Evolutionary conservation across 805 yeast species (phyloP).

Genomic region (Komagataella mondaviorum): DNA sequence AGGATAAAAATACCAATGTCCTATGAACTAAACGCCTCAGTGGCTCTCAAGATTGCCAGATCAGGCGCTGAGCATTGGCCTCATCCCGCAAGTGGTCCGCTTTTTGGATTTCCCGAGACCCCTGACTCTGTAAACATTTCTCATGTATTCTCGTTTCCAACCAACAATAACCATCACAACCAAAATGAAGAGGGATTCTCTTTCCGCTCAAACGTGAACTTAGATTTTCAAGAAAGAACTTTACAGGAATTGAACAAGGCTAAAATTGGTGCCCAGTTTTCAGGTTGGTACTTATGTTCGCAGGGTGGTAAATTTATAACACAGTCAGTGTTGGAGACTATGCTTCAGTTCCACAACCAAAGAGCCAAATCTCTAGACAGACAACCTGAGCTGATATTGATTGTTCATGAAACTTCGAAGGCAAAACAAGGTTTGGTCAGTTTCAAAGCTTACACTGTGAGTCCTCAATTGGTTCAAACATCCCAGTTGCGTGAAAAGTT

Average conservation of each 20-base stretch:
- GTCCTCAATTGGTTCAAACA: constrained; percentile 43
- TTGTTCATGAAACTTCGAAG: constrained; percentile 58
- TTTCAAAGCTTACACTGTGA: constrained; percentile 57
- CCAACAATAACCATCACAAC: constrained; percentile 11
- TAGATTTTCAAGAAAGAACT: constrained; percentile 56
- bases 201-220: constrained; percentile 36
- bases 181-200: constrained; percentile 56
- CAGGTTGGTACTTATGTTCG: constrained; percentile 75
- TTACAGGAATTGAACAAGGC: constrained; percentile 46
- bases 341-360: constrained; percentile 43
- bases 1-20: background rate
- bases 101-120: constrained; percentile 60
- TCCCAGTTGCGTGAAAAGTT: constrained; percentile 41
- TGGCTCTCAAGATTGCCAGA: constrained; percentile 47
- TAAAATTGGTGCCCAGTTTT: constrained; percentile 53
- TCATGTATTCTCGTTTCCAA: constrained; percentile 58
- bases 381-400: constrained; percentile 35
- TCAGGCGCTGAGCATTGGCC: constrained; percentile 56
- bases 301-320: constrained; percentile 58
- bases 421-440: constrained; percentile 48
- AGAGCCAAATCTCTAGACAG: constrained; percentile 13
- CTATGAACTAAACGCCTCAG: constrained; percentile 29
- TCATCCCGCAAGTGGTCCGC: constrained; percentile 51
- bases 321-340: constrained; percentile 51
- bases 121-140: constrained; percentile 35